Evolutionary conservation across 2,329 filamentous ascomycete species (phyloP), one percentile per base, ranked within the genome.

Genomic region (Coniella vitis): DNA sequence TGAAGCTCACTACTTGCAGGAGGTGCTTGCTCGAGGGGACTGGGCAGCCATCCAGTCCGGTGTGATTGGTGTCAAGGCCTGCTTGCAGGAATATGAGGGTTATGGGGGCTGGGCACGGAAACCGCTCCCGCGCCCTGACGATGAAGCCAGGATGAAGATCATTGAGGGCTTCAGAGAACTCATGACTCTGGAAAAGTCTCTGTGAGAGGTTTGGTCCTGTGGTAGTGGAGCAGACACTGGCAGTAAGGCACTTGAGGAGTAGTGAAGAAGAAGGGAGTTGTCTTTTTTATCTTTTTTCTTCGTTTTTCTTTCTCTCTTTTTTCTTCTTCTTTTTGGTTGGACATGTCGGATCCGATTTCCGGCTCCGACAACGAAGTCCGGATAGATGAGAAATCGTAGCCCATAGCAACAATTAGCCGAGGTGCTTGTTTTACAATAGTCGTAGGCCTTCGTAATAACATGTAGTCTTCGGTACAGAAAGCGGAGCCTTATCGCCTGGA

Each of bases 41-140:
- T 87, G 83, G 83, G 75, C 74, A 0, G 80, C 80, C 40, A 86
- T 86, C 53, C 74, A 84, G 58, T 80, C 81, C 13, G 84, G 83
- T 1, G 79, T 87, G 55, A 75, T 85, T 25, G 81, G 81, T 4
- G 84, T 83, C 53, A 87, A 87, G 70, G 76, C 78, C 39, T 82
- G 73, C 1, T 62, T 87, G 60, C 69, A 81, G 61, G 69, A 72
- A 22, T 81, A 80, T 61, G 78, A 75, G 55, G 79, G 78, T 7
- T 87, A 87, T 57, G 84, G 81, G 19, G 83, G 75, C 1, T 72
- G 69, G 58, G 76, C 76, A 19, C 68, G 82, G 52, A 75, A 71
- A 61, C 80, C 81, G 31, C 84, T 53, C 14, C 42, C 38, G 7
- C 25, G 51, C 29, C 47, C 47, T 13, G 38, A 48, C 25, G 51